A percentile compares a stretch with the other conserved stretches of the same genome.
These are phyloP conservation scores for Chamaecrista fasciculata DNA, from an alignment of 306 rosid species.

Conservation along the genomic window DNA sequence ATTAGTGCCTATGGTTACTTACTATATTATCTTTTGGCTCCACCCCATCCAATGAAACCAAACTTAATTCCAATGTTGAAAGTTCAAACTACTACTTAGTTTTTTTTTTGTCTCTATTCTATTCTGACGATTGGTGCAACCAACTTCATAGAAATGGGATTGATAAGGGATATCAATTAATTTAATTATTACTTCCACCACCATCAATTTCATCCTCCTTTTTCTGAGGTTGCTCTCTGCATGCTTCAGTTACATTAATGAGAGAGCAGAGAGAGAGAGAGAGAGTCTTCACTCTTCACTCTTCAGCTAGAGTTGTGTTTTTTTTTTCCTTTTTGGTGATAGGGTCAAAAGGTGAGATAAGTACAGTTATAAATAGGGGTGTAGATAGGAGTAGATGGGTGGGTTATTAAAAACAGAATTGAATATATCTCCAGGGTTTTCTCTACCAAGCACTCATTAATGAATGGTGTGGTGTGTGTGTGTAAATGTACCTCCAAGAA, in stretches of 20 bases:
- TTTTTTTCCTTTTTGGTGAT: too few species aligned
- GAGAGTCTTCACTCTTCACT: too few species aligned
- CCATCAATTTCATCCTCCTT: constrained; percentile 14
- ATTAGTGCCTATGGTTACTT: too few species aligned
- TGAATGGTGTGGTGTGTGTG: too few species aligned
- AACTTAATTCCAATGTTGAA: too few species aligned
- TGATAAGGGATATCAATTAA: too few species aligned
- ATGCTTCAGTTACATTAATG: constrained; percentile 58
- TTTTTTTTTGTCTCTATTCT: constrained; percentile 10
- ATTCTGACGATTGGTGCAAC: constrained; percentile 38
- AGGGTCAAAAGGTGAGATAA: too few species aligned
- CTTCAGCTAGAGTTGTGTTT: too few species aligned
- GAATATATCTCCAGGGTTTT: constrained; percentile 42
- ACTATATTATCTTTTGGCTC: constrained; percentile 27
- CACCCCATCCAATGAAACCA: constrained; percentile 24
- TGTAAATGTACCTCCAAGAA: constrained; percentile 29
- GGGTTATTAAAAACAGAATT: constrained; percentile 12
- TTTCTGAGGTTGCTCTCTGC: constrained; percentile 35
- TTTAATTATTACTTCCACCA: constrained; percentile 21
- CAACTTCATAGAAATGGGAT: too few species aligned
- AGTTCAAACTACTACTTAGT: constrained; percentile 29
- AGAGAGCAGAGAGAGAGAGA: neutral
- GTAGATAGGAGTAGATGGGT: too few species aligned
- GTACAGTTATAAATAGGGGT: too few species aligned
- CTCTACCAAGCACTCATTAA: constrained; percentile 38